Percentiles rank a stretch among this genome's conserved stretches.
These are phyloP conservation scores for Alternaria sp. DNA, from an alignment of 2,329 filamentous ascomycete species.

Conservation along the genomic window DNA sequence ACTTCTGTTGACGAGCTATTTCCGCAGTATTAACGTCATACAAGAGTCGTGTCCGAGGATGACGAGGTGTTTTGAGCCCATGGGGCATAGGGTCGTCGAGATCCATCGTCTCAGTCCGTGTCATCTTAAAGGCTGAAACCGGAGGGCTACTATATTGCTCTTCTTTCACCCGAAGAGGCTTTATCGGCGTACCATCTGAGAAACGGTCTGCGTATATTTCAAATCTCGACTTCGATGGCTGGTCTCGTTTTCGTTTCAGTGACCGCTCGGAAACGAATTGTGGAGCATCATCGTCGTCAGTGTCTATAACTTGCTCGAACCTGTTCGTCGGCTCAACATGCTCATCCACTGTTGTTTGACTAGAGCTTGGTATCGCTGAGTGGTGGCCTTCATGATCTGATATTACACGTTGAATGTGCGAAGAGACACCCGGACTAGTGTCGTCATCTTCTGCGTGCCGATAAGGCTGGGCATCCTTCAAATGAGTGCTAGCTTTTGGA, in stretches of 20 bases:
- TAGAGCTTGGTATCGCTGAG: slow-evolving; percentile 47
- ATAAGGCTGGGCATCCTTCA: neutral
- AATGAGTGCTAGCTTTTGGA: slow-evolving; percentile 9
- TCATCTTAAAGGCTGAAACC: slow-evolving; percentile 22
- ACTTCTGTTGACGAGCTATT: slow-evolving; percentile 38
- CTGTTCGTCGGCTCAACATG: slow-evolving; percentile 25
- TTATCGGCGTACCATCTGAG: slow-evolving; percentile 43
- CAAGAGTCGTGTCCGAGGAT: slow-evolving; percentile 15
- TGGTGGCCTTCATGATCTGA: slow-evolving; percentile 2
- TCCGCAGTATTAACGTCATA: slow-evolving; percentile 25
- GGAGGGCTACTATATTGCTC: slow-evolving; percentile 51
- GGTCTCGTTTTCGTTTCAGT: slow-evolving; percentile 55
- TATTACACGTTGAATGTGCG: neutral
- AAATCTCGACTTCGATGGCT: slow-evolving; percentile 25
- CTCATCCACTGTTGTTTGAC: slow-evolving; percentile 57
- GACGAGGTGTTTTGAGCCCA: slow-evolving; percentile 45
- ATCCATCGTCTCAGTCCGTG: slow-evolving; percentile 55
- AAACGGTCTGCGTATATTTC: slow-evolving; percentile 32
- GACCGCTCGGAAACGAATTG: slow-evolving; percentile 54
- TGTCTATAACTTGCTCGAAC: slow-evolving; percentile 12
- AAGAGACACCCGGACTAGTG: neutral
- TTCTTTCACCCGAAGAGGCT: slow-evolving; percentile 52
- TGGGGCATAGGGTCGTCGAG: slow-evolving; percentile 51
- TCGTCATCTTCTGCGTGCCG: neutral
- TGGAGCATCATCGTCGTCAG: slow-evolving; percentile 52